phyloP scores from a whole-genome alignment of 2,329 filamentous ascomycete species.

The Colletotrichum filicis region DNA sequence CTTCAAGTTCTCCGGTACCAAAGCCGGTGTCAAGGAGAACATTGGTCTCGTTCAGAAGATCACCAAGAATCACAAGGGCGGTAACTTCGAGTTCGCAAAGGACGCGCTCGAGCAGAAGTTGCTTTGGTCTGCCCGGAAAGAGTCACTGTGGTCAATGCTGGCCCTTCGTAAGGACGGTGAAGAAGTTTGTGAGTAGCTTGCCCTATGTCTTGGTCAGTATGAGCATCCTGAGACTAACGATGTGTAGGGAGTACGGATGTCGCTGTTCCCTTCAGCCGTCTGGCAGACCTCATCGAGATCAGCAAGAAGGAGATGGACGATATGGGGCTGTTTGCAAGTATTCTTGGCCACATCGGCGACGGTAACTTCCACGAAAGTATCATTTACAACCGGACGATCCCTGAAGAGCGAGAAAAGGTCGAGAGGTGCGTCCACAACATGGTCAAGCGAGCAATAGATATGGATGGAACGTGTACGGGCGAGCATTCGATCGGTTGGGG shows the following conservation, averaged over 20 bases:
- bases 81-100: constrained; percentile 80
- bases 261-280: constrained; percentile 80
- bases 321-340: constrained; percentile 85
- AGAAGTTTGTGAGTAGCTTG: constrained; percentile 73
- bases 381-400: constrained; percentile 80
- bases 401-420: constrained; percentile 78
- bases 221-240: constrained; percentile 6
- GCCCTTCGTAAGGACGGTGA: constrained; percentile 73
- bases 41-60: constrained; percentile 76
- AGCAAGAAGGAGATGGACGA: constrained; percentile 92
- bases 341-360: constrained; percentile 91
- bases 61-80: constrained; percentile 71
- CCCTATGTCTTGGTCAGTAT: not conserved
- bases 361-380: constrained; percentile 96
- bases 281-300: constrained; percentile 81
- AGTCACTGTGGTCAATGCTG: constrained; percentile 86
- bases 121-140: constrained; percentile 84
- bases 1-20: constrained; percentile 88
- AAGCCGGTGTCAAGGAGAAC: constrained; percentile 81
- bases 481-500: constrained; percentile 89
- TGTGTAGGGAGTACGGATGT: constrained; percentile 80
- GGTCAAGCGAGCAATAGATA: constrained; percentile 89
- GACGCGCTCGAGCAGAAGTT: constrained; percentile 77
- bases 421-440: constrained; percentile 88
- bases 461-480: constrained; percentile 93